phyloP scores from a whole-genome alignment of 192 early-diverging fungal species.

The Podila minutissima region DNA sequence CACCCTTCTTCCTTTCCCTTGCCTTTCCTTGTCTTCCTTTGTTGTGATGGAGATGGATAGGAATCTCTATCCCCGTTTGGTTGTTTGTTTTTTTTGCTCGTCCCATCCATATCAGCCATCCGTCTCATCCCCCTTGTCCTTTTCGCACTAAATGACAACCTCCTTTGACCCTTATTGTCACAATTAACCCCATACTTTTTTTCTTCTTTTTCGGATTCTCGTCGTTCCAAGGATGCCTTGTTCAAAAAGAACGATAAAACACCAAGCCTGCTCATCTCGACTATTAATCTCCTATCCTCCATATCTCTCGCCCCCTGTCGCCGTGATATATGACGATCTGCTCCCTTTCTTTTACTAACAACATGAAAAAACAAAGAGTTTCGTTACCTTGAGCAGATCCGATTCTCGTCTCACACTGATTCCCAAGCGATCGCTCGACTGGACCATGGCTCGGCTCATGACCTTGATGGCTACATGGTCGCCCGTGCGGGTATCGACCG shows the following conservation, averaged over 20 bases:
- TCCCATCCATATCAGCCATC: no score
- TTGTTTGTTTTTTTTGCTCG: neutral
- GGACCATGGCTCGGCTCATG: conserved; percentile 55
- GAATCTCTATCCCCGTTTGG: neutral
- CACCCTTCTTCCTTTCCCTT: neutral
- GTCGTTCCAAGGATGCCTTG: no score
- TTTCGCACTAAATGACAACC: no score
- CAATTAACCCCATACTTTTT: no score
- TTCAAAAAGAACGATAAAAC: no score
- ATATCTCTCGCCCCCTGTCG: no score
- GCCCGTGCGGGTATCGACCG: conserved; percentile 55
- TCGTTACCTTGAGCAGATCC: conserved; percentile 53
- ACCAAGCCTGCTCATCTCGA: neutral
- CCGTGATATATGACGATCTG: no score
- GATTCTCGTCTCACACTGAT: conserved; percentile 53
- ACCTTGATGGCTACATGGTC: conserved; percentile 68
- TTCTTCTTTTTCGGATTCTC: no score
- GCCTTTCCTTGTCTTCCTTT: neutral
- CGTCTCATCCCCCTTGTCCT: no score
- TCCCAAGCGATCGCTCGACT: conserved; percentile 51
- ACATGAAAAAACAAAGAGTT: neutral
- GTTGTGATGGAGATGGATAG: neutral
- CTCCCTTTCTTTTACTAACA: neutral
- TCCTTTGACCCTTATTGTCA: no score
- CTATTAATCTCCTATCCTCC: neutral